phyloP scores from a whole-genome alignment of 306 rosid species.

The Herpetospermum pedunculosum region DNA sequence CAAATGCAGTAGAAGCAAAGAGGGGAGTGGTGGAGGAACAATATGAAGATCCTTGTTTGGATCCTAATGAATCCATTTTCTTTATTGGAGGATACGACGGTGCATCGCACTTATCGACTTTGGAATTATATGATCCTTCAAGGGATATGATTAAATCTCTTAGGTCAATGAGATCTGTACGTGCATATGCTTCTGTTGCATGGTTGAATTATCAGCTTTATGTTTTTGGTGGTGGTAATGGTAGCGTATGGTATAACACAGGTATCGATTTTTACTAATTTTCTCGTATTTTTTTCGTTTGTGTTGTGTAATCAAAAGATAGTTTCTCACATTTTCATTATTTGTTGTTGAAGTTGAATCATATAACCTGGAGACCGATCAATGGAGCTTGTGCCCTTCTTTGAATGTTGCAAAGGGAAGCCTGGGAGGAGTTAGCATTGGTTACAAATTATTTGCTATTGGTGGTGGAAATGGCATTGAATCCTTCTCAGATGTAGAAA shows the following conservation, averaged over 20 bases:
- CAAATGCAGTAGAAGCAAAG: slow-evolving; percentile 13
- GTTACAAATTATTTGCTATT: slow-evolving; percentile 31
- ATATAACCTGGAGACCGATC: slow-evolving; percentile 31
- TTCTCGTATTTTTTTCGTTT: slow-evolving; percentile 9
- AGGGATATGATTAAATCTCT: slow-evolving; percentile 29
- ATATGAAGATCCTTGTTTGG: slow-evolving; percentile 25
- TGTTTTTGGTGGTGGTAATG: slow-evolving; percentile 36
- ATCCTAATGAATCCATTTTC: slow-evolving; percentile 45
- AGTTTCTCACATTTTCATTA: slow-evolving; percentile 12
- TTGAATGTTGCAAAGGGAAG: slow-evolving; percentile 59
- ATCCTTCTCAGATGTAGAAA: slow-evolving; percentile 36
- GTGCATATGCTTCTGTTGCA: slow-evolving; percentile 35
- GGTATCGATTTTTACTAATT: slow-evolving; percentile 18
- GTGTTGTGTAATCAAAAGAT: background rate
- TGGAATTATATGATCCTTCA: slow-evolving; percentile 49
- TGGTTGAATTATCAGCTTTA: slow-evolving; percentile 37
- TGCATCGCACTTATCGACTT: slow-evolving; percentile 32
- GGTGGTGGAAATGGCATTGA: slow-evolving; percentile 37
- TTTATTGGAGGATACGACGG: slow-evolving; percentile 69
- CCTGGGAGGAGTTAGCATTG: slow-evolving; percentile 37
- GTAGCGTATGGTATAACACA: slow-evolving; percentile 36
- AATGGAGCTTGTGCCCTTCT: slow-evolving; percentile 61
- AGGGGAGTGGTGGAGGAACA: slow-evolving; percentile 17
- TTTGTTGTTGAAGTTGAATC: slow-evolving; percentile 54
- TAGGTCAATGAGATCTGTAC: slow-evolving; percentile 24